Conservation (phyloP, 106 monocot genomes). For the Dendrobium catenatum region DNA sequence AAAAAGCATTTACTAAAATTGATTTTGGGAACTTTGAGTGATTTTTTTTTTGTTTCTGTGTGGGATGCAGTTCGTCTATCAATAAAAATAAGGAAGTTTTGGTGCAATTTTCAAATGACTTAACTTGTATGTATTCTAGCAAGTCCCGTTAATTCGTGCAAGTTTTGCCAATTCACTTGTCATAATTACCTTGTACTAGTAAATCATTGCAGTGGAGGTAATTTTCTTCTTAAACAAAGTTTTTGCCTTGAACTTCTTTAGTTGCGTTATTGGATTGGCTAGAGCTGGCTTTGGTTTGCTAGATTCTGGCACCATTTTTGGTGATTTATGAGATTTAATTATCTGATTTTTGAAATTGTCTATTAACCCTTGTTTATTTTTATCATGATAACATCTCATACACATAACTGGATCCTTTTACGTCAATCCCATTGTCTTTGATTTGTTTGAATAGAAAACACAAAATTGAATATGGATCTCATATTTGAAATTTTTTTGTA, state of each 20-base stretch:
- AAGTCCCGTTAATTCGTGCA: not conserved
- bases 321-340: not conserved
- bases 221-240: not conserved
- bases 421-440: too few species aligned
- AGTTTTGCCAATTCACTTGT: not conserved
- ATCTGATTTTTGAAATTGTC: not conserved
- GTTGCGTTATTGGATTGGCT: not conserved
- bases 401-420: not conserved
- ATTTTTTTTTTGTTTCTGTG: not conserved
- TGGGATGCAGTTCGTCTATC: too few species aligned
- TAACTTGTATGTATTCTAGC: not conserved
- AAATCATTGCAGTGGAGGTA: not conserved
- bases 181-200: not conserved
- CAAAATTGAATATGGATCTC: not conserved
- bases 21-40: not conserved
- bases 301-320: not conserved
- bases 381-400: not conserved
- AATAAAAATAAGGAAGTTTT: not conserved
- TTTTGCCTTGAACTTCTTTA: not conserved
- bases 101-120: not conserved
- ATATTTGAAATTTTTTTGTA: constrained; percentile 22
- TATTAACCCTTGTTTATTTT: not conserved
- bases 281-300: not conserved
- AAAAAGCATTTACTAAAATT: not conserved
- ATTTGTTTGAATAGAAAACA: too few species aligned